phyloP scores from a whole-genome alignment of 306 rosid genomes.

The Adenanthera pavonina region DNA sequence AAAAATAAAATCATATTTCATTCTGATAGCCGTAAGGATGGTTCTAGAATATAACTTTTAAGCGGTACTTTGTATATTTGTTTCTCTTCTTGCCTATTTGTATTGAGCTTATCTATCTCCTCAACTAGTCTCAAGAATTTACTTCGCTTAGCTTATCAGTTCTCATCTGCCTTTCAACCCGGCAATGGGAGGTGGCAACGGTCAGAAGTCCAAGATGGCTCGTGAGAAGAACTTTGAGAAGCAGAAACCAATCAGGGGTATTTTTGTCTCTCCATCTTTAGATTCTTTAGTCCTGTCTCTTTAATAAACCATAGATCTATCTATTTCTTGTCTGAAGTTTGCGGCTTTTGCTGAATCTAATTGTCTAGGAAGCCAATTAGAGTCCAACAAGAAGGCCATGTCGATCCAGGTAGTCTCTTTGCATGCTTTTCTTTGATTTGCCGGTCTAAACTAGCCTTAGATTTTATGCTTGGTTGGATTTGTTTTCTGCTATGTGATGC shows the following conservation, averaged over 20 bases:
- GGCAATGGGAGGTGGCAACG: slow-evolving; percentile 72
- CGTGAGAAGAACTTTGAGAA: slow-evolving; percentile 66
- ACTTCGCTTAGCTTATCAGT: neutral
- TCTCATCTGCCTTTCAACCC: neutral
- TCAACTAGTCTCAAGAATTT: neutral
- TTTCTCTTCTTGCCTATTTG: neutral
- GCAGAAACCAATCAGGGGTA: slow-evolving; percentile 52
- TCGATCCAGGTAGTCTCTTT: slow-evolving; percentile 55
- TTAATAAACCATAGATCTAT: slow-evolving; percentile 13
- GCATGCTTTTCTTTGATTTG: neutral
- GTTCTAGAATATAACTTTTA: neutral
- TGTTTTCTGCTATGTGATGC: neutral
- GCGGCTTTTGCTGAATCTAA: neutral
- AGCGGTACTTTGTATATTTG: neutral
- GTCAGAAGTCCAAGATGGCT: slow-evolving; percentile 67
- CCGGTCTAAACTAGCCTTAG: neutral
- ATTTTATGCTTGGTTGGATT: neutral
- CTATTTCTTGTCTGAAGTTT: slow-evolving; percentile 5
- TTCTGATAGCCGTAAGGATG: neutral
- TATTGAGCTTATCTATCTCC: neutral
- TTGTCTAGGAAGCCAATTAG: slow-evolving; percentile 62
- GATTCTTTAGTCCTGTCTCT: neutral
- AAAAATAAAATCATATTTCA: too few relatives aligned
- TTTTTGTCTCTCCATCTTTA: neutral
- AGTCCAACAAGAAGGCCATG: slow-evolving; percentile 70